A percentile compares a stretch with the other conserved stretches of the same genome.
Conservation (phyloP, 495 filamentous ascomycete species). For the Alectoria sarmentosa region DNA sequence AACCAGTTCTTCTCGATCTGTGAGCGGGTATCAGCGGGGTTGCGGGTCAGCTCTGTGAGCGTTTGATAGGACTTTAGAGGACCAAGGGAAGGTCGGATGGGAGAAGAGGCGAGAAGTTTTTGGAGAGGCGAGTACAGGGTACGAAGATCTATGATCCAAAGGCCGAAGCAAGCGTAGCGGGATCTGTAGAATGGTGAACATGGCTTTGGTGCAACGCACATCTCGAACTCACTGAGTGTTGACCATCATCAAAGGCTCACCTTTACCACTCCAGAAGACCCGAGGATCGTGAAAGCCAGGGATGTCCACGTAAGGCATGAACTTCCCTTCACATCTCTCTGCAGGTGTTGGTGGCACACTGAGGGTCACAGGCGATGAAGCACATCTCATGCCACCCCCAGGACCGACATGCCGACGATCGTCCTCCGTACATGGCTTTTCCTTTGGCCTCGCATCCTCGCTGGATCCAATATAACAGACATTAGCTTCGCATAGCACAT, state of each 20-base stretch:
- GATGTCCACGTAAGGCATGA: slow-evolving; percentile 30
- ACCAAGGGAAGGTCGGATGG: slow-evolving; percentile 29
- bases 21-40: slow-evolving; percentile 29
- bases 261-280: slow-evolving; percentile 36
- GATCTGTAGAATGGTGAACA: slow-evolving; percentile 24
- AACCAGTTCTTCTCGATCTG: slow-evolving; percentile 39
- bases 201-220: not conserved
- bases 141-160: slow-evolving; percentile 37
- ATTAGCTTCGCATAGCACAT: slow-evolving; percentile 36
- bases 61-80: slow-evolving; percentile 35
- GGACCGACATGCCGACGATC: slow-evolving; percentile 30
- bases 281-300: slow-evolving; percentile 39
- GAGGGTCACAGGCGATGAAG: slow-evolving; percentile 27
- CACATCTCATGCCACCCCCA: slow-evolving; percentile 33
- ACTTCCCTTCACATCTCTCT: slow-evolving; percentile 33
- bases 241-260: slow-evolving; percentile 37
- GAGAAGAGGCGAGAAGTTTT: slow-evolving; percentile 31
- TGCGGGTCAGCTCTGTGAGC: slow-evolving; percentile 36
- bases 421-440: slow-evolving; percentile 31
- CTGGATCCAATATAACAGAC: slow-evolving; percentile 28
- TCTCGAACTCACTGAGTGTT: slow-evolving; percentile 34
- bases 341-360: slow-evolving; percentile 37
- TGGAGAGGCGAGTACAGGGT: slow-evolving; percentile 28
- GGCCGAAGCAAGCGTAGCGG: slow-evolving; percentile 38
- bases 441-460: slow-evolving; percentile 20